These are phyloP conservation scores for Achaetomiella virescens DNA, from an alignment of 495 filamentous ascomycete species.

Conservation along the genomic window DNA sequence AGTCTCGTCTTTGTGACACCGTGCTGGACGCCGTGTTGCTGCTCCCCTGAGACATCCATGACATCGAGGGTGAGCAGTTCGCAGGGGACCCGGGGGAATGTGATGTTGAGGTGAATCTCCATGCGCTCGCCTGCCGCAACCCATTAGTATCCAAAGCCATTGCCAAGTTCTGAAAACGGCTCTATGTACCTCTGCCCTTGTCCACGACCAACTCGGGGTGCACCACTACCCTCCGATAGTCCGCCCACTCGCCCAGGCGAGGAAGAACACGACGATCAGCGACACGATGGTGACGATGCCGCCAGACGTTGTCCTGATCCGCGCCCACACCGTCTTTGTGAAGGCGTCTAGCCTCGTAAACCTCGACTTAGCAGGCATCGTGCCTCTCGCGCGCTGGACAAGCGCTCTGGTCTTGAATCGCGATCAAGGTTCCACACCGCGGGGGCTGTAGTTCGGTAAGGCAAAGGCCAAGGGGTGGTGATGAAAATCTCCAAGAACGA, in stretches of 20 bases:
- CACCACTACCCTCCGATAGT: slow-evolving; percentile 81
- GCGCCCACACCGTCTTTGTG: slow-evolving; percentile 94
- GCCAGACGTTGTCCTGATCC: slow-evolving; percentile 93
- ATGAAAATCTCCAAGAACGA: background rate
- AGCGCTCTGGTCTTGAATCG: background rate
- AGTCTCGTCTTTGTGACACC: slow-evolving; percentile 87
- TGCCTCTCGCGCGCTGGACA: slow-evolving; percentile 17
- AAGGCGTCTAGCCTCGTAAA: slow-evolving; percentile 97
- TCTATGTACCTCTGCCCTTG: slow-evolving; percentile 81
- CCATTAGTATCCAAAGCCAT: slow-evolving; percentile 4
- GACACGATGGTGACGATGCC: slow-evolving; percentile 91
- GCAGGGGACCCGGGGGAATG: slow-evolving; percentile 89
- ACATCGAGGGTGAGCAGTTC: slow-evolving; percentile 95
- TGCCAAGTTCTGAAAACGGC: background rate
- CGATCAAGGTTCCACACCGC: slow-evolving; percentile 8
- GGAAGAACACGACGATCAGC: slow-evolving; percentile 75
- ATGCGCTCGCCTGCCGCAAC: slow-evolving; percentile 72
- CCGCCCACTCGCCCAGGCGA: slow-evolving; percentile 92
- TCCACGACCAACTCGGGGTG: slow-evolving; percentile 92
- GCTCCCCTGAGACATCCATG: slow-evolving; percentile 97
- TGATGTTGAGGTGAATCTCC: slow-evolving; percentile 98
- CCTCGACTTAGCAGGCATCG: slow-evolving; percentile 66
- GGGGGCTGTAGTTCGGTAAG: background rate
- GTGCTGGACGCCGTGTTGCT: slow-evolving; percentile 88
- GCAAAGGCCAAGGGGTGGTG: background rate